Evolutionary conservation across 805 yeast species (phyloP).

Genomic region (Saccharomyces mikatae): DNA sequence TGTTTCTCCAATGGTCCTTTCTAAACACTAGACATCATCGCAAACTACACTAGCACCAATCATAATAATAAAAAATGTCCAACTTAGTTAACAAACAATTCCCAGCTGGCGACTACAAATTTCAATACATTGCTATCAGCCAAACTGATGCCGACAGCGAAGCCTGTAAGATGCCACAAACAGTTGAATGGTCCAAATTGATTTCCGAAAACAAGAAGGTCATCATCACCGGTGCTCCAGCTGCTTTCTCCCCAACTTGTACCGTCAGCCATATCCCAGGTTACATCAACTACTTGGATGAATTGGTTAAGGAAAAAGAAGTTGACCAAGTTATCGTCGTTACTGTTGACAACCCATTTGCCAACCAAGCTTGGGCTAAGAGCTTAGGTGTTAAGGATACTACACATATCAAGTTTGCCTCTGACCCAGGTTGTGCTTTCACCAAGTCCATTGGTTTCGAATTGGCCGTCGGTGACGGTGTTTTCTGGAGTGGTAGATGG

Average conservation of each 20-base stretch:
- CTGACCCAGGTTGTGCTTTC: conserved; percentile 58
- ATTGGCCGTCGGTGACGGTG: conserved; percentile 45
- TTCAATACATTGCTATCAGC: conserved; percentile 27
- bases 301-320: conserved; percentile 46
- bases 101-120: conserved; percentile 18
- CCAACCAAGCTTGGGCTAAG: conserved; percentile 59
- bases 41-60: background rate
- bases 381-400: conserved; percentile 28
- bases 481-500: conserved; percentile 60
- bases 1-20: background rate
- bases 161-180: conserved; percentile 25
- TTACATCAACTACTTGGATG: conserved; percentile 41
- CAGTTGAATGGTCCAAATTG: conserved; percentile 22
- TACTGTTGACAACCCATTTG: conserved; percentile 67
- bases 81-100: conserved; percentile 21
- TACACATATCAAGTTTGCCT: conserved; percentile 46
- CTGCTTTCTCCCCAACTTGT: conserved; percentile 84
- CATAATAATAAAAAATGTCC: conserved; percentile 5
- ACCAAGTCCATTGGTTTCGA: conserved; percentile 52
- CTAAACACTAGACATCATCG: background rate
- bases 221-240: conserved; percentile 71
- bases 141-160: conserved; percentile 21
- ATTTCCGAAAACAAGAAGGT: conserved; percentile 40
- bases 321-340: conserved; percentile 56
- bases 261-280: conserved; percentile 66